Evolutionary conservation across 495 filamentous ascomycete species (phyloP).

Genomic region (Aspergillus sclerotiicarbonarius): DNA sequence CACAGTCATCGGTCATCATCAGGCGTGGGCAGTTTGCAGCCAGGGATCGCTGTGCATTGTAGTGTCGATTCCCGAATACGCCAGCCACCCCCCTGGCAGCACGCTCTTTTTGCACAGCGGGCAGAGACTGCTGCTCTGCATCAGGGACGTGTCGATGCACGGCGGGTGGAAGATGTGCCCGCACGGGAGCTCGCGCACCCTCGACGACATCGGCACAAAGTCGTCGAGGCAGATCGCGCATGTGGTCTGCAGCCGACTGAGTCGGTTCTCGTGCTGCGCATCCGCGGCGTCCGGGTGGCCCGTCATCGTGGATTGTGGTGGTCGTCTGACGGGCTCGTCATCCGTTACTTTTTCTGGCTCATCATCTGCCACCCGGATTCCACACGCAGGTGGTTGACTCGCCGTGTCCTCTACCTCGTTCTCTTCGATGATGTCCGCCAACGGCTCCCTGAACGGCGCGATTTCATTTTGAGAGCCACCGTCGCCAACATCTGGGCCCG

Average conservation of each 20-base stretch:
- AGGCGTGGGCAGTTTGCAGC: neutral
- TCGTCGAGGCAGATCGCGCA: constrained; percentile 87
- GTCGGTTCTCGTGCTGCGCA: constrained; percentile 16
- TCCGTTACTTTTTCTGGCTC: neutral
- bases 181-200: constrained; percentile 81
- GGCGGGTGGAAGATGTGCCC: constrained; percentile 87
- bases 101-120: constrained; percentile 83
- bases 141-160: constrained; percentile 81
- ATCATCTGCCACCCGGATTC: neutral
- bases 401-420: neutral
- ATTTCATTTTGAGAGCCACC: constrained; percentile 11
- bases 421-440: neutral
- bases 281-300: neutral
- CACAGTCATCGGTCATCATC: neutral
- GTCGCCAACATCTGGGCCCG: constrained; percentile 32
- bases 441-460: neutral
- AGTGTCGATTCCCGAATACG: neutral
- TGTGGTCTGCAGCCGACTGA: constrained; percentile 47
- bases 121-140: constrained; percentile 70
- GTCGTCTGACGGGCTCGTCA: neutral
- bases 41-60: constrained; percentile 2
- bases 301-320: neutral
- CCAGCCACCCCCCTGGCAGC: constrained; percentile 37
- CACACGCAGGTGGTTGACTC: neutral
- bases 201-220: constrained; percentile 63